Percentiles rank a stretch among this genome's conserved stretches.
These are phyloP conservation scores for Paracamarosporium sp. DNA, from an alignment of 2,329 filamentous ascomycete species.

Conservation along the genomic window DNA sequence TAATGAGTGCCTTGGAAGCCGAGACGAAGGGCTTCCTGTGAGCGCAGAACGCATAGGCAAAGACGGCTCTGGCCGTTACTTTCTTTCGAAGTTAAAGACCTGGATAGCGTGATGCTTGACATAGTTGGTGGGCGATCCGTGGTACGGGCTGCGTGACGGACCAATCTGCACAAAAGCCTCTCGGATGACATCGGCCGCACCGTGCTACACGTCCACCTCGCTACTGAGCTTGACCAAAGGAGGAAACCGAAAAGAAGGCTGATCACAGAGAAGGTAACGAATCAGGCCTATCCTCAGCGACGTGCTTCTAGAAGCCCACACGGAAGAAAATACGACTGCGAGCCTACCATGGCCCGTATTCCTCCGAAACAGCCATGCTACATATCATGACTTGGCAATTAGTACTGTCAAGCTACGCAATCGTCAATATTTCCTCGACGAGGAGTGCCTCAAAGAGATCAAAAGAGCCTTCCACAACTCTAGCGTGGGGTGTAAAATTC, in stretches of 20 bases:
- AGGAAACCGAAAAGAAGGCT: background rate
- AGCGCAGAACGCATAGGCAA: background rate
- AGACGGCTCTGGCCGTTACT: background rate
- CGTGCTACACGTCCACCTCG: constrained; percentile 39
- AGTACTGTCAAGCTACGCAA: background rate
- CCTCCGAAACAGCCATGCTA: background rate
- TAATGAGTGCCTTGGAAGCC: background rate
- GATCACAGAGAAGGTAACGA: background rate
- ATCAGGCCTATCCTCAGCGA: background rate
- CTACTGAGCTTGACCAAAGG: constrained; percentile 27
- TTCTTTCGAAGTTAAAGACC: constrained; percentile 2
- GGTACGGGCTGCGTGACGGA: constrained; percentile 22
- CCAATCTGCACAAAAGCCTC: constrained; percentile 15
- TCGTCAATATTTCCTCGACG: background rate
- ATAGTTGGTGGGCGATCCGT: constrained; percentile 13
- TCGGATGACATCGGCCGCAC: constrained; percentile 39
- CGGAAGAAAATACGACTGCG: background rate
- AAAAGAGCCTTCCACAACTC: constrained; percentile 8
- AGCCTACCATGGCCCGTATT: background rate
- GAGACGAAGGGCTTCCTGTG: constrained; percentile 3
- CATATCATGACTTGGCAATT: background rate
- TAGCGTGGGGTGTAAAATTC: constrained; percentile 31
- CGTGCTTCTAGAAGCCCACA: background rate
- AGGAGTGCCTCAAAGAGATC: background rate
- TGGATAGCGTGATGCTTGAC: constrained; percentile 3